A percentile compares a stretch with the other conserved stretches of the same genome.
Conservation (phyloP, 73 alveolate species). For the Paramecium caudatum region DNA sequence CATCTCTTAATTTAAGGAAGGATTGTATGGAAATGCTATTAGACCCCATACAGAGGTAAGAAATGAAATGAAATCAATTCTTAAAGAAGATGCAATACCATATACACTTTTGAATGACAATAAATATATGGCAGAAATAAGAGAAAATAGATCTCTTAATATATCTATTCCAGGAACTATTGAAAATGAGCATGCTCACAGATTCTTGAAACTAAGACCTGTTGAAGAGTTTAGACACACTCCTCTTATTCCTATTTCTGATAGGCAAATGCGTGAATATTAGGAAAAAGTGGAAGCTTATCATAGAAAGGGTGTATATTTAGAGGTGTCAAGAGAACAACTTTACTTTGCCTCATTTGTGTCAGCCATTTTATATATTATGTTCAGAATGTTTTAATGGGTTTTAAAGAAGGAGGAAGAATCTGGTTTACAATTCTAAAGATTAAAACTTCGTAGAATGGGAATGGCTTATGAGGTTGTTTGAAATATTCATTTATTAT, state of each 20-base stretch:
- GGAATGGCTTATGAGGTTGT: constrained; percentile 70
- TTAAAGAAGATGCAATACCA: constrained; percentile 87
- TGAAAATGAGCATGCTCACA: constrained; percentile 87
- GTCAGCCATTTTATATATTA: constrained; percentile 41
- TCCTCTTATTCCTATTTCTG: constrained; percentile 89
- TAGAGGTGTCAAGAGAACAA: constrained; percentile 84
- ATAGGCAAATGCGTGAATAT: constrained; percentile 77
- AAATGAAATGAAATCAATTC: constrained; percentile 78
- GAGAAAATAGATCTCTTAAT: constrained; percentile 74
- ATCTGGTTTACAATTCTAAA: constrained; percentile 61
- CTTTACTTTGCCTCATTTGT: constrained; percentile 70
- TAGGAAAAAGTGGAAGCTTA: constrained; percentile 79
- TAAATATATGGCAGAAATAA: constrained; percentile 77
- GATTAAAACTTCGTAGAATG: constrained; percentile 71
- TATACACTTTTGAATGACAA: constrained; percentile 75
- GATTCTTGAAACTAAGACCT: constrained; percentile 84
- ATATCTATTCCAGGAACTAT: constrained; percentile 90
- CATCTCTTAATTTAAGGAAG: constrained; percentile 80
- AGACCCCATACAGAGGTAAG: constrained; percentile 45
- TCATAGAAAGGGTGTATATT: constrained; percentile 84
- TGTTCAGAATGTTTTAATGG: constrained; percentile 66
- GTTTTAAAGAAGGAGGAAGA: constrained; percentile 76
- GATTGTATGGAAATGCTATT: constrained; percentile 83
- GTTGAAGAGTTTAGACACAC: constrained; percentile 92
- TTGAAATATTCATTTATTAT: constrained; percentile 44